phyloP scores from a whole-genome alignment of 2,329 filamentous ascomycete genomes.

The Colletotrichum tanaceti region DNA sequence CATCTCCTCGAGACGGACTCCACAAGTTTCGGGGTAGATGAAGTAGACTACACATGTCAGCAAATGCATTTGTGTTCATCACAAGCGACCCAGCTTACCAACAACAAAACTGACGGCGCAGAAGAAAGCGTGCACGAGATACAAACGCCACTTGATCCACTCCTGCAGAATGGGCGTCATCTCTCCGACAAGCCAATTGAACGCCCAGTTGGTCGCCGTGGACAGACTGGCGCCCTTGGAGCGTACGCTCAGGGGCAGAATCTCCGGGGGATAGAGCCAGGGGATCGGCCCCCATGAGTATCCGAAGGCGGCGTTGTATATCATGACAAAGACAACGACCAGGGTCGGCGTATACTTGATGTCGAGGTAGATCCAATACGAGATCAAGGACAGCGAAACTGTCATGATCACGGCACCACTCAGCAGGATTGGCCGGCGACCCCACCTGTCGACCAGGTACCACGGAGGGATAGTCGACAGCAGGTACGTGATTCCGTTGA shows the following conservation, averaged over 20 bases:
- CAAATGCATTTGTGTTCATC: neutral
- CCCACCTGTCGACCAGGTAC: constrained; percentile 96
- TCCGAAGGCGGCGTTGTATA: constrained; percentile 97
- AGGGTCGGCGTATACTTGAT: constrained; percentile 80
- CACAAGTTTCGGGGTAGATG: constrained; percentile 96
- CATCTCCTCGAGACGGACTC: constrained; percentile 97
- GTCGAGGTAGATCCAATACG: constrained; percentile 94
- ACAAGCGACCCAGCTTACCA: constrained; percentile 70
- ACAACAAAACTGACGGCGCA: constrained; percentile 95
- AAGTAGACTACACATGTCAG: constrained; percentile 79
- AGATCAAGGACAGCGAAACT: constrained; percentile 86
- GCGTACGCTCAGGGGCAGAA: constrained; percentile 93
- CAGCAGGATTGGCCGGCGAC: constrained; percentile 87
- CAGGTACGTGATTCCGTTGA: constrained; percentile 91
- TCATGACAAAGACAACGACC: constrained; percentile 95
- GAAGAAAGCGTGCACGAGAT: constrained; percentile 96
- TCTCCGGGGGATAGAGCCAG: constrained; percentile 99
- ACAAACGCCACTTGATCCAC: constrained; percentile 91
- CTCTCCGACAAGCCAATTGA: constrained; percentile 97
- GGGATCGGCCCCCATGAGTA: constrained; percentile 97
- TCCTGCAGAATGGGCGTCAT: constrained; percentile 95
- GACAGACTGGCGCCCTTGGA: constrained; percentile 97
- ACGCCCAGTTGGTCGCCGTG: constrained; percentile 97
- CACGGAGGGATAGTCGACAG: constrained; percentile 94
- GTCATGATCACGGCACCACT: constrained; percentile 92